Evolutionary conservation across 2,329 filamentous ascomycete genomes (phyloP), one percentile per base, ranked within the genome.

Genomic region (Aspergillus ochraceus): DNA sequence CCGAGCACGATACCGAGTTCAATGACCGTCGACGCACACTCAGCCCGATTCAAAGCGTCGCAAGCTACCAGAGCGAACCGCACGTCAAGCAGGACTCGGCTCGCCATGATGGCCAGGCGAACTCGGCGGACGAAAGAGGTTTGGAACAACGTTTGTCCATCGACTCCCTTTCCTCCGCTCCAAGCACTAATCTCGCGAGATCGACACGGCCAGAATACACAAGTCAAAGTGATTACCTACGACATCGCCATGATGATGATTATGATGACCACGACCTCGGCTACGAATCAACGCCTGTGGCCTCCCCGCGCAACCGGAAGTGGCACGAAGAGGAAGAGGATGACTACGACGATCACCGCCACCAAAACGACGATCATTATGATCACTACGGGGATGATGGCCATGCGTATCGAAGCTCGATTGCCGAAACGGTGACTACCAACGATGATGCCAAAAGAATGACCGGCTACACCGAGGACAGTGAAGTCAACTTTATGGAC

Each of bases 21-120:
- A 64, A 69, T 49, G 88, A 90, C 63, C 86, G 89, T 66, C 84
- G 86, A 55, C 88, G 90, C 47, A 89, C 88, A 11, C 78, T 96
- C 52, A 97, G 93, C 71, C 94, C 94, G 0, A 93, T 96, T 60
- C 93, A 95, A 66, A 97, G 93, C 68, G 91, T 97, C 17, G 94
- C 92, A 11, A 95, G 93, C 63, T 94, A 92, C 69, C 89, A 86
- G 4, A 88, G 92, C 68, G 86, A 87, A 51, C 86, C 86, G 55
- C 88, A 82, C 68, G 84, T 88, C 62, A 82, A 82, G 36, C 85
- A 84, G 67, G 84, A 84, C 52, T 83, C 88, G 60, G 86, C 81
- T 12, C 64, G 67, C 59, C 77, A 84, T 32, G 83, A 83, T 49
- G 81, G 73, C n/a, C 79, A 77, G 61, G 73, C 78, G 20, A 84